Percentiles rank a stretch among this genome's conserved stretches.
Evolutionary conservation across 129 eudicot genomes (phyloP).

Genomic region (Tagetes patula): DNA sequence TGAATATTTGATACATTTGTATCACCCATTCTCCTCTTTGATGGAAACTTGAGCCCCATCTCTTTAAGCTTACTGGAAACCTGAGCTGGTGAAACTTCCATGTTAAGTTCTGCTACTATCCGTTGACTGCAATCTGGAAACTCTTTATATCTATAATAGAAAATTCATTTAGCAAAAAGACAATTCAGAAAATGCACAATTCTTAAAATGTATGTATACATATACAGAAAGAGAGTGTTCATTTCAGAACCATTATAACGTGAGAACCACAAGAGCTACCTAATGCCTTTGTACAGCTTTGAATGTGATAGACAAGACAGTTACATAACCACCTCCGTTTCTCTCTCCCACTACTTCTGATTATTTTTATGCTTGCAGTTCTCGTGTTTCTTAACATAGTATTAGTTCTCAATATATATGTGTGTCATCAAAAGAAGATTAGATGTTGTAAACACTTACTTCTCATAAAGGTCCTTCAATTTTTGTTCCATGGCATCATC

Average conservation of each 20-base stretch:
- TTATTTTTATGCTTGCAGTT: too few species aligned
- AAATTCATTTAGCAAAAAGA: constrained; percentile 21
- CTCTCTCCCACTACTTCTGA: too few species aligned
- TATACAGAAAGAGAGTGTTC: too few species aligned
- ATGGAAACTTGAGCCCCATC: constrained; percentile 56
- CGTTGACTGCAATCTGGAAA: constrained; percentile 52
- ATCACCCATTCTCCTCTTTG: constrained; percentile 40
- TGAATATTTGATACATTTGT: constrained; percentile 25
- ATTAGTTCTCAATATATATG: neutral
- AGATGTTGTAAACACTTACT: constrained; percentile 41
- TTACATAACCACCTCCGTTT: too few species aligned
- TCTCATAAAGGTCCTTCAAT: constrained; percentile 64
- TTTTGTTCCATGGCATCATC: constrained; percentile 52
- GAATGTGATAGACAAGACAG: too few species aligned
- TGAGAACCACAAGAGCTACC: too few species aligned
- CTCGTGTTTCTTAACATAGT: too few species aligned
- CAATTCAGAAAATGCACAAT: constrained; percentile 18
- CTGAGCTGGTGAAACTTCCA: constrained; percentile 56
- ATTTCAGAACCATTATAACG: too few species aligned
- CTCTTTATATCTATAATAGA: constrained; percentile 59
- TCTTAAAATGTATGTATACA: neutral
- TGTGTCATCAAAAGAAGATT: constrained; percentile 7
- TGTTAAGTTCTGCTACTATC: constrained; percentile 61
- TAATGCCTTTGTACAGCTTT: too few species aligned
- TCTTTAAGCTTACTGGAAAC: constrained; percentile 60